phyloP scores from a whole-genome alignment of 139 green algal genomes.

The Chara braunii region DNA sequence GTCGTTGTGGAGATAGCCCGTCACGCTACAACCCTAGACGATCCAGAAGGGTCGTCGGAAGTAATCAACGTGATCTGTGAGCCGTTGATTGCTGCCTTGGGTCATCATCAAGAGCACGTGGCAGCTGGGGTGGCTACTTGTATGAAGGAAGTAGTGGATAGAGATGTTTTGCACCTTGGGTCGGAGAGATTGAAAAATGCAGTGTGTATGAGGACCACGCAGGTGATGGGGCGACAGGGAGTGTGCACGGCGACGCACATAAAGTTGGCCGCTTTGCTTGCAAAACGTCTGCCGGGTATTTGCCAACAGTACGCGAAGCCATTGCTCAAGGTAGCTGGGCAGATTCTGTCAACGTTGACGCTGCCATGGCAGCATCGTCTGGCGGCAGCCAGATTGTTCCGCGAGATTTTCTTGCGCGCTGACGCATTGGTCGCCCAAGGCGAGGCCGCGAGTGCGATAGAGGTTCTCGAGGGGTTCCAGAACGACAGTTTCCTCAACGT shows the following conservation, averaged over 20 bases:
- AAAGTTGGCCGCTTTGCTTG: neutral
- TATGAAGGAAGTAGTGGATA: neutral
- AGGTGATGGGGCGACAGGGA: neutral
- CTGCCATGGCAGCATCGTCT: neutral
- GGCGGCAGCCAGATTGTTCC: neutral
- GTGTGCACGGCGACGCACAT: neutral
- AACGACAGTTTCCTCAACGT: too few species aligned
- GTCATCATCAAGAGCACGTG: neutral
- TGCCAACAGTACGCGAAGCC: slow-evolving; percentile 5
- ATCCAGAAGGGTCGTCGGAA: slow-evolving; percentile 1
- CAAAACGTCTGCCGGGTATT: neutral
- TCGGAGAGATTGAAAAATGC: neutral
- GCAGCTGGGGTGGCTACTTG: slow-evolving; percentile 6
- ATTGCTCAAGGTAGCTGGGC: neutral
- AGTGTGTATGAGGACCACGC: neutral
- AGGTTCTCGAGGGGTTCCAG: too few species aligned
- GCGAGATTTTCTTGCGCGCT: neutral
- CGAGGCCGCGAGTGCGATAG: too few species aligned
- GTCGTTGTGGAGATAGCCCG: slow-evolving; percentile 2
- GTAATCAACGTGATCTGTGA: neutral
- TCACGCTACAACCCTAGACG: neutral
- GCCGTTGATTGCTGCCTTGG: neutral
- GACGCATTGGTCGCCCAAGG: too few species aligned
- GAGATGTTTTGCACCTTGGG: neutral
- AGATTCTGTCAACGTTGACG: neutral